Conservation (phyloP, 148 eudicot genomes). For the Arctostaphylos glauca region DNA sequence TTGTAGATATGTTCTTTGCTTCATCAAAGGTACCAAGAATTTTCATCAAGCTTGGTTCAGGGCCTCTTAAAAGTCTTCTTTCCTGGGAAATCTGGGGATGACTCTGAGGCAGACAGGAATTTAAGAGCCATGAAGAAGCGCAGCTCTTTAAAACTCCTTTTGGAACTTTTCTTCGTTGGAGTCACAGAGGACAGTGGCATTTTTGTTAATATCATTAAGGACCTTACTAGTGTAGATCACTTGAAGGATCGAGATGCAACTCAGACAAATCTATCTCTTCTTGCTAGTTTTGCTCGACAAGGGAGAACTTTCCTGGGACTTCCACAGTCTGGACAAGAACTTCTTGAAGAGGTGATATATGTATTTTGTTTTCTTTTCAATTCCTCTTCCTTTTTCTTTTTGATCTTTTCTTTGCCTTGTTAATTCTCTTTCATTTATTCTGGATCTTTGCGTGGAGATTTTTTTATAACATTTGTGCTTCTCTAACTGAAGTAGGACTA, state of each 20-base stretch:
- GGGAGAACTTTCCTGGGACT: conserved; percentile 86
- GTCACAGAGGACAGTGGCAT: conserved; percentile 74
- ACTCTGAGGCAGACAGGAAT: conserved; percentile 74
- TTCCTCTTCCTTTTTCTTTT: not conserved
- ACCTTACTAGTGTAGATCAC: conserved; percentile 78
- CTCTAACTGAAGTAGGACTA: conserved; percentile 7
- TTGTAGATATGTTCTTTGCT: conserved; percentile 87
- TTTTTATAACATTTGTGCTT: not conserved
- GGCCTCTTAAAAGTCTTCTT: conserved; percentile 74
- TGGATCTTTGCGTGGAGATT: not conserved
- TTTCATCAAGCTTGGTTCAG: conserved; percentile 71
- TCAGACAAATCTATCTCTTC: conserved; percentile 91
- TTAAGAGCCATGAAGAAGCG: conserved; percentile 93
- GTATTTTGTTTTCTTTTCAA: not conserved
- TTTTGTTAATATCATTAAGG: conserved; percentile 77
- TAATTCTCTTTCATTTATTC: not conserved
- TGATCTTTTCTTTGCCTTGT: not conserved
- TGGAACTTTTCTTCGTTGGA: conserved; percentile 93
- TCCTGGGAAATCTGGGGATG: conserved; percentile 85
- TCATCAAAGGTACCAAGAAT: conserved; percentile 92
- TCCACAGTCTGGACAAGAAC: conserved; percentile 70
- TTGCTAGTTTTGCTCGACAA: conserved; percentile 92
- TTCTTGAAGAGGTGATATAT: conserved; percentile 68
- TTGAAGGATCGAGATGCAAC: conserved; percentile 90
- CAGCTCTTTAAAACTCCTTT: conserved; percentile 82